A percentile compares a stretch with the other conserved stretches of the same genome.
These are phyloP conservation scores for Curvularia eragrostidis DNA, from an alignment of 2,329 filamentous ascomycete species.

Conservation along the genomic window DNA sequence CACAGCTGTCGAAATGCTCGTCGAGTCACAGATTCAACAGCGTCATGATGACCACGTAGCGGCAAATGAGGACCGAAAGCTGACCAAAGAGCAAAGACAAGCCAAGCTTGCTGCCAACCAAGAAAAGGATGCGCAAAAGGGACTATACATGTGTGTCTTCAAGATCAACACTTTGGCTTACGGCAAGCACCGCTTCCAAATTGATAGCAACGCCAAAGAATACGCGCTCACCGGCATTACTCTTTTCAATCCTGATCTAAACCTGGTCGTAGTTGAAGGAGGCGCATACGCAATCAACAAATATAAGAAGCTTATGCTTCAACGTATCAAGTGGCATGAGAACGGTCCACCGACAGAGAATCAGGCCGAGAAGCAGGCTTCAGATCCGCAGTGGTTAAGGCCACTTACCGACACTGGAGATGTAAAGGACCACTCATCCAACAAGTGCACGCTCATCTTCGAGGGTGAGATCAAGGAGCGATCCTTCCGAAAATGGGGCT, in stretches of 20 bases:
- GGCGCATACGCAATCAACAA: conserved; percentile 81
- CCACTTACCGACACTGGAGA: conserved; percentile 79
- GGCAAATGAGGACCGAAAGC: conserved; percentile 81
- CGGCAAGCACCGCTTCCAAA: conserved; percentile 91
- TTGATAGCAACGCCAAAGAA: conserved; percentile 91
- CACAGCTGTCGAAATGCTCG: conserved; percentile 92
- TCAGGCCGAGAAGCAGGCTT: conserved; percentile 65
- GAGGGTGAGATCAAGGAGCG: conserved; percentile 86
- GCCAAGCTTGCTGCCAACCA: conserved; percentile 86
- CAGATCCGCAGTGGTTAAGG: conserved; percentile 74
- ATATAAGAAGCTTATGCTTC: conserved; percentile 92
- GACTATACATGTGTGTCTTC: conserved; percentile 86
- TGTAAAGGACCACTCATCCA: conserved; percentile 80
- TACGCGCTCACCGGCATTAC: conserved; percentile 86
- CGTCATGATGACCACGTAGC: conserved; percentile 79
- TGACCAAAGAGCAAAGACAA: conserved; percentile 84
- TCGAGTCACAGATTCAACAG: conserved; percentile 90
- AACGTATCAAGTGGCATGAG: conserved; percentile 94
- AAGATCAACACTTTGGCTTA: conserved; percentile 89
- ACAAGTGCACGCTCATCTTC: conserved; percentile 84
- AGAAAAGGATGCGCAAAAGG: conserved; percentile 84
- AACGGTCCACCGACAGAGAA: conserved; percentile 72
- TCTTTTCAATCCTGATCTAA: conserved; percentile 88
- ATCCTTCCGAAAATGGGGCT: conserved; percentile 85
- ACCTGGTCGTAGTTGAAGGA: conserved; percentile 89